Evolutionary conservation across 2,329 filamentous ascomycete species (phyloP), one percentile per base, ranked within the genome.

Genomic region (Hypoxylon sp.): DNA sequence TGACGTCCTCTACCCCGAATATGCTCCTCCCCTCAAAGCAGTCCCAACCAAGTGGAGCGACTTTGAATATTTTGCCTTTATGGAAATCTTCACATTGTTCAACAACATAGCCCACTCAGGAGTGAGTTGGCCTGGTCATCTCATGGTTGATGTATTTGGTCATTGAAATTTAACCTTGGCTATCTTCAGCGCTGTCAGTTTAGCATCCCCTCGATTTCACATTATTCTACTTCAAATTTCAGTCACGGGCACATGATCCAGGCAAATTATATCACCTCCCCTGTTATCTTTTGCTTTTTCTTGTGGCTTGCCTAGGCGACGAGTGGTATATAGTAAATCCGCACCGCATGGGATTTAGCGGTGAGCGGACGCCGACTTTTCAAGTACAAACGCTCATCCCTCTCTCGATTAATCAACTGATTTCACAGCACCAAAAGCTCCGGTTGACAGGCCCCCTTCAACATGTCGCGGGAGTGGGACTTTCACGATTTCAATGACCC

Each of bases 401-500:
- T 49, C 13, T 30, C 13, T 49, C 48, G 13, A n/a, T 46, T 5
- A 19, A 23, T n/a, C 17, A 25, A 6, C 2, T 10, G n/a, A 19
- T 21, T n/a, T 11, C 30, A 21, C 23, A 45, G 13, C 19, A 43
- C 28, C 36, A 11, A 17, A 14, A 9, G 6, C 21, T 11, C 19
- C 13, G 7, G 11, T 30, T 28, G 7, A 5, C 21, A 43, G 4
- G 2, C 19, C 7, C 30, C 11, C 25, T 21, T 6, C 17, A 58
- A 17, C 2, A 58, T 58, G 55, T 58, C 55, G 17, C 61, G 53
- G 5, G 5, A 17, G 11, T 65, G 43, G 56, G 63, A 65, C 13
- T 0, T 56, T 14, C 63, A 65, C 28, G 63, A 65, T 51, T 65
- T 60, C 9, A 45, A 65, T 30, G 63, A 65, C 7, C 57, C 63